Conservation (phyloP, 192 early-diverging fungal genomes). For the Coemansia sp. region DNA sequence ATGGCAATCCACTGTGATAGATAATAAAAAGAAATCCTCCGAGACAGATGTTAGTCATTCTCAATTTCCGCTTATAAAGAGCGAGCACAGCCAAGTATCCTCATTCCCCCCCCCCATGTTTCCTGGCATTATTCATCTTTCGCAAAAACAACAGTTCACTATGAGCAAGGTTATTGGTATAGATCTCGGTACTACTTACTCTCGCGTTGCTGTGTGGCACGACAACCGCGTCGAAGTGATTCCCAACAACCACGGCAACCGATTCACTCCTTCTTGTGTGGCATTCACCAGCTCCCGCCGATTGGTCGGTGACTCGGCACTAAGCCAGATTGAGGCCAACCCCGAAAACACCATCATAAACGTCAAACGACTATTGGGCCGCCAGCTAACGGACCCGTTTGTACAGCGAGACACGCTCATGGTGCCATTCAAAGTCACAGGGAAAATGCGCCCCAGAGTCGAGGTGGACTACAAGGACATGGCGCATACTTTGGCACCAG, state of each 20-base stretch:
- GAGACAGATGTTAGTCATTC: slow-evolving; percentile 5
- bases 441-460: slow-evolving; percentile 75
- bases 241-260: slow-evolving; percentile 98
- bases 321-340: slow-evolving; percentile 98
- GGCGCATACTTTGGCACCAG: slow-evolving; percentile 91
- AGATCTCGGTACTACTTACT: slow-evolving; percentile 61
- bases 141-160: background rate
- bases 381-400: slow-evolving; percentile 82
- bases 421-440: slow-evolving; percentile 93
- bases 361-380: slow-evolving; percentile 96
- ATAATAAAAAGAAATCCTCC: background rate
- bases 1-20: background rate
- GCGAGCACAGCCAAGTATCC: background rate
- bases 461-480: slow-evolving; percentile 94
- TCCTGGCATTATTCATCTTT: background rate
- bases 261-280: slow-evolving; percentile 96
- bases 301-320: slow-evolving; percentile 97
- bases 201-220: slow-evolving; percentile 66
- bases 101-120: too few relatives aligned
- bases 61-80: background rate
- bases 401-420: slow-evolving; percentile 98
- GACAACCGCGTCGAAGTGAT: slow-evolving; percentile 89
- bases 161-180: slow-evolving; percentile 60
- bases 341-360: slow-evolving; percentile 97
- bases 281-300: slow-evolving; percentile 94